phyloP scores from a whole-genome alignment of 2,329 filamentous ascomycete species.

The Hypomyces rosellus region DNA sequence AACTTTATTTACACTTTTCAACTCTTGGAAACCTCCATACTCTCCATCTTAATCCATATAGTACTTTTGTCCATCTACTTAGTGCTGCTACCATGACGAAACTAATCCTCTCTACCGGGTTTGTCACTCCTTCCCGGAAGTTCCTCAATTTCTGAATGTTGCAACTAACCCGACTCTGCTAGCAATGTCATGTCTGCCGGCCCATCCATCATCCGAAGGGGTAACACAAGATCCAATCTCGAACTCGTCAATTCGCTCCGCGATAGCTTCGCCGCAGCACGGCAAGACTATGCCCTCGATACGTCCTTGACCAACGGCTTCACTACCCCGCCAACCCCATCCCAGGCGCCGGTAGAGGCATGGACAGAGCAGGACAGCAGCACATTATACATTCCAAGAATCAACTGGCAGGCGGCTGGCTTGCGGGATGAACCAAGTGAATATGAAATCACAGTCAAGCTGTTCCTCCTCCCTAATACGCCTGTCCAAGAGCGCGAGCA shows the following conservation, averaged over 20 bases:
- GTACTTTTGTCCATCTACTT: background rate
- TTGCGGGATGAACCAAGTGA: conserved; percentile 74
- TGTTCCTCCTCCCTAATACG: conserved; percentile 81
- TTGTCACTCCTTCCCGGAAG: conserved; percentile 30
- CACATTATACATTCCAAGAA: conserved; percentile 68
- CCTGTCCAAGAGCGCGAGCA: conserved; percentile 56
- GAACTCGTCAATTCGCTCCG: conserved; percentile 86
- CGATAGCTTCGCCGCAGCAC: conserved; percentile 71
- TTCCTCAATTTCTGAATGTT: background rate
- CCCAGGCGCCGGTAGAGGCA: conserved; percentile 28
- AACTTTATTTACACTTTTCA: no score
- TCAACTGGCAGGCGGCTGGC: conserved; percentile 64
- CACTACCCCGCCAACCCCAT: conserved; percentile 20
- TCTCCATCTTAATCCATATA: background rate
- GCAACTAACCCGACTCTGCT: conserved; percentile 10
- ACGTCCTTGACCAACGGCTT: conserved; percentile 25
- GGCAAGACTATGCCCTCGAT: conserved; percentile 49
- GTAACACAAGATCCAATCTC: conserved; percentile 73
- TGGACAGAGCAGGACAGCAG: conserved; percentile 65
- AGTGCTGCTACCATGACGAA: conserved; percentile 54
- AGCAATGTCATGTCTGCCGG: conserved; percentile 81
- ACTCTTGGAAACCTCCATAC: background rate
- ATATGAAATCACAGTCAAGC: conserved; percentile 92
- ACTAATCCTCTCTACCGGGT: conserved; percentile 82
- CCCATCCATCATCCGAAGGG: conserved; percentile 76